Evolutionary conservation across 1,284 basidiomycete genomes (phyloP).

Genomic region (Fomes fomentarius): DNA sequence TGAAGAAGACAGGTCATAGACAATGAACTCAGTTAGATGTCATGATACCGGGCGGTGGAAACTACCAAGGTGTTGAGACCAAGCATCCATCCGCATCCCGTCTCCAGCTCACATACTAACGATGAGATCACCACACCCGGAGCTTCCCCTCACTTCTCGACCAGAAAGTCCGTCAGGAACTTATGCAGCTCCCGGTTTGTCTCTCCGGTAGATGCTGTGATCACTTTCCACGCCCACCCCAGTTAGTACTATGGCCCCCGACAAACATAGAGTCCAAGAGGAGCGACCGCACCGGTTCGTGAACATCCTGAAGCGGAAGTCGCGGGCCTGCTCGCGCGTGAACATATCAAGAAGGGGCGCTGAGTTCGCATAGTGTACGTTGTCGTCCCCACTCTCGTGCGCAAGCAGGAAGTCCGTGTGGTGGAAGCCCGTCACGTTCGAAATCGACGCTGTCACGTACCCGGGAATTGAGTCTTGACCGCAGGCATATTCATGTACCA

Average conservation of each 20-base stretch:
- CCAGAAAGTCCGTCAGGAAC: constrained; percentile 82
- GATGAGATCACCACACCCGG: constrained; percentile 15
- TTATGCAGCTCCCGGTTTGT: constrained; percentile 86
- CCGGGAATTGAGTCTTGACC: constrained; percentile 79
- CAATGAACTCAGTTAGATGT: too few species aligned
- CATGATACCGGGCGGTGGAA: too few species aligned
- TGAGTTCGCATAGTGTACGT: constrained; percentile 92
- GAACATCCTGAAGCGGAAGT: constrained; percentile 94
- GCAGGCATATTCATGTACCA: constrained; percentile 92
- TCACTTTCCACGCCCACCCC: constrained; percentile 52
- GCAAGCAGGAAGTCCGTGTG: constrained; percentile 83
- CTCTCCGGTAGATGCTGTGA: constrained; percentile 74
- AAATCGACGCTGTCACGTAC: constrained; percentile 85
- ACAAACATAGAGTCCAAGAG: too few species aligned
- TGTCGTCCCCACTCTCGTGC: constrained; percentile 94
- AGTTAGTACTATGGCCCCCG: too few species aligned
- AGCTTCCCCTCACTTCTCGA: constrained; percentile 87
- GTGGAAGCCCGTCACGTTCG: constrained; percentile 83
- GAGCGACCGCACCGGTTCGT: constrained; percentile 75
- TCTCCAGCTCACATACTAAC: background rate
- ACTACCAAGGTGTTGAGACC: background rate
- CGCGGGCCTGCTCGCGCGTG: constrained; percentile 74
- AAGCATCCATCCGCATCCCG: background rate
- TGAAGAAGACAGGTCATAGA: too few species aligned
- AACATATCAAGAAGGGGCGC: constrained; percentile 93